Base-by-base conservation (phyloP, 139 green algal genomes). In the Nannochloris sp. region DNA sequence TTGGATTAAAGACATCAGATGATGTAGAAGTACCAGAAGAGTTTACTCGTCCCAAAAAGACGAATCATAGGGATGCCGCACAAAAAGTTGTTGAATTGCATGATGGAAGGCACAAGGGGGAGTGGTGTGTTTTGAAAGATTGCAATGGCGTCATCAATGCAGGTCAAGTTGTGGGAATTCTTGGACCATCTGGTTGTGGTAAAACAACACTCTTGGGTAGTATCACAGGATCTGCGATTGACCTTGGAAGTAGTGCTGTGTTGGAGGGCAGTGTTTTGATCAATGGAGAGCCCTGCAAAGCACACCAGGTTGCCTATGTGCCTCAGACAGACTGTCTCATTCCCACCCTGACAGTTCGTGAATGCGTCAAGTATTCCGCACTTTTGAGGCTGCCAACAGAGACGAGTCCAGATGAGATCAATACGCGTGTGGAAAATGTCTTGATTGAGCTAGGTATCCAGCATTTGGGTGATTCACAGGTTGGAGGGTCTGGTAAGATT, bases 301-400 rank as follows among this genome's bases (percentile, higher is more conserved):
- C 27, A 4, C 29, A 40, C 4, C 62, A 70, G 9, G 78, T 78
- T n/a, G 84, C 82, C 2, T 79, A 84, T 56, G 86, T 93, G 58
- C 83, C 81, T 3, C 86, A 93, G 70, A 55, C 78, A 59, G 86
- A 93, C 78, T 60, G 72, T 16, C 78, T 93, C 25, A 70, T 86
- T 66, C 73, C 81, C 21, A 71, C 60, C 10, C 78, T 93, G 7
- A 93, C 86, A 43, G 86, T 93, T 44, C 61, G 70, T 27, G 86
- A 93, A 76, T 81, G 68, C 57, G 37, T 92, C 44, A 71, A 69
- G 54, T 88, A 83, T 71, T 79, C 74, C 1, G 83, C 83, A 3
- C 64, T 80, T 25, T 74, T 90, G 51, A 48, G 83, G 40, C 65
- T 90, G 61, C 76, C 79, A 1, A 50, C 21, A 27, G 24, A 57